Evolutionary conservation across 23 red algal genomes (phyloP).

Genomic region (Gracilaria caudata): DNA sequence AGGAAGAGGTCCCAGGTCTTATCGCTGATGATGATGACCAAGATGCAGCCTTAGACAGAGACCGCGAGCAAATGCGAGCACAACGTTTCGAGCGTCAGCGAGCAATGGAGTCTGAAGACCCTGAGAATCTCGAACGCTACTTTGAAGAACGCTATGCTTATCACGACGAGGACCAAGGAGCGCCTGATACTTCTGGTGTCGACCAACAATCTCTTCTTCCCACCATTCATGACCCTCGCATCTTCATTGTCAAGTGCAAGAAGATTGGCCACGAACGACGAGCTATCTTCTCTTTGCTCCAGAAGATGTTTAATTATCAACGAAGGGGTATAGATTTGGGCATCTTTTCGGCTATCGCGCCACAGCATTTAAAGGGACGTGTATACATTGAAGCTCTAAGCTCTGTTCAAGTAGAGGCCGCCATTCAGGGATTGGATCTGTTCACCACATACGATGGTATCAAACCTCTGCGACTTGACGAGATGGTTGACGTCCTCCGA

Average conservation of each 20-base stretch:
- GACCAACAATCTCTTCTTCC: slow-evolving; percentile 93
- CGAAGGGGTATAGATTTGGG: slow-evolving; percentile 71
- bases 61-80: slow-evolving; percentile 62
- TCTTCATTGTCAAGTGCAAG: slow-evolving; percentile 91
- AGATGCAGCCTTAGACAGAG: slow-evolving; percentile 68
- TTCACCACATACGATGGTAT: slow-evolving; percentile 75
- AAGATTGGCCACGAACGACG: slow-evolving; percentile 81
- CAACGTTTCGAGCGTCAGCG: slow-evolving; percentile 68
- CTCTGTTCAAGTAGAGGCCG: slow-evolving; percentile 68
- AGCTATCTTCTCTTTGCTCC: slow-evolving; percentile 84
- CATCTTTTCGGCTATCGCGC: slow-evolving; percentile 89
- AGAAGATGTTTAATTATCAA: slow-evolving; percentile 82
- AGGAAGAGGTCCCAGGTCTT: slow-evolving; percentile 77
- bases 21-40: slow-evolving; percentile 78
- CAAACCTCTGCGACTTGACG: slow-evolving; percentile 78
- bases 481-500: slow-evolving; percentile 91
- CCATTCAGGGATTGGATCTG: slow-evolving; percentile 82
- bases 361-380: slow-evolving; percentile 87
- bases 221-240: slow-evolving; percentile 88
- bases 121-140: slow-evolving; percentile 43
- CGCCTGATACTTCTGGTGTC: slow-evolving; percentile 62
- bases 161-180: slow-evolving; percentile 55
- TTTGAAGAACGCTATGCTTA: slow-evolving; percentile 50
- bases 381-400: slow-evolving; percentile 93
- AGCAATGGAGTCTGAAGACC: slow-evolving; percentile 42